Conservation (phyloP, 306 rosid species). For the Inga leiocalycina region DNA sequence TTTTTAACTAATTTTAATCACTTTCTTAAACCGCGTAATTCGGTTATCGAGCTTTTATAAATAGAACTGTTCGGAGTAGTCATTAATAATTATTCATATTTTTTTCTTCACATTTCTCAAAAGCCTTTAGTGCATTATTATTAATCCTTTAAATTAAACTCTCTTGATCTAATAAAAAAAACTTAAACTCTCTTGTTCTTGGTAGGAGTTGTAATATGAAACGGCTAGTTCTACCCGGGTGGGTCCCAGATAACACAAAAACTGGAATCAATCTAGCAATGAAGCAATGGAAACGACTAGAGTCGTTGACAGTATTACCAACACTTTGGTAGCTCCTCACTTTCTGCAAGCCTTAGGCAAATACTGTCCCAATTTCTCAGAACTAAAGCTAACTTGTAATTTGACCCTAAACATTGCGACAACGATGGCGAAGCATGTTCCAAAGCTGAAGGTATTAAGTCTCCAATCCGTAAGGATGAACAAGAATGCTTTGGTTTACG, state of each 20-base stretch:
- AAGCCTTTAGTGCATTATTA: too few species aligned
- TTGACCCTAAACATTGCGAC: slow-evolving; percentile 3
- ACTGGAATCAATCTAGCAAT: slow-evolving; percentile 5
- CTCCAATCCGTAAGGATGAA: not conserved
- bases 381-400: slow-evolving; percentile 14
- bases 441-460: slow-evolving; percentile 31
- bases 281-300: slow-evolving; percentile 36
- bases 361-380: not conserved
- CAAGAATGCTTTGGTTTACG: slow-evolving; percentile 8
- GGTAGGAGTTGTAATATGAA: slow-evolving; percentile 39
- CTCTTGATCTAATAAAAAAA: too few species aligned
- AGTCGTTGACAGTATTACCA: slow-evolving; percentile 36
- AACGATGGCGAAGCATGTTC: not conserved
- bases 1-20: too few species aligned
- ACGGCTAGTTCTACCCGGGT: slow-evolving; percentile 32
- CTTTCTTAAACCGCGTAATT: too few species aligned
- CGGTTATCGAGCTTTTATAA: too few species aligned
- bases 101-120: too few species aligned
- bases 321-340: accelerated
- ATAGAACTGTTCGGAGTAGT: too few species aligned
- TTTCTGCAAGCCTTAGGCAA: not conserved
- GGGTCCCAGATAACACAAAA: not conserved
- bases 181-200: not conserved
- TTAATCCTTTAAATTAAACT: not conserved
- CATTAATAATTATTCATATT: too few species aligned